These are phyloP conservation scores for Podospora fimiseda DNA, from an alignment of 495 filamentous ascomycete species.

Conservation along the genomic window DNA sequence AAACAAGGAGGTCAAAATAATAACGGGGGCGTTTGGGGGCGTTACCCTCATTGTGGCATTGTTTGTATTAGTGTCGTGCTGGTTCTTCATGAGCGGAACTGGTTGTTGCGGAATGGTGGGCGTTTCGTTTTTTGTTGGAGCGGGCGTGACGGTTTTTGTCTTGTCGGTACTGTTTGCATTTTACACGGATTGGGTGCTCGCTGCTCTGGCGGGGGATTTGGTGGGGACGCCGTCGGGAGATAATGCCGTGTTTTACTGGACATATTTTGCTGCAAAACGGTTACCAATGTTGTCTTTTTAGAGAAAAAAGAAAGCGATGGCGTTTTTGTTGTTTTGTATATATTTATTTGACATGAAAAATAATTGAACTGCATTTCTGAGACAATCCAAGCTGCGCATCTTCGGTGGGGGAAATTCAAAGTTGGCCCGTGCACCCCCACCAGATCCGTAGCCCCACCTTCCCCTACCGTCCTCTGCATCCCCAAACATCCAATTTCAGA, in stretches of 20 bases:
- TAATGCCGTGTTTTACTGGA: conserved; percentile 28
- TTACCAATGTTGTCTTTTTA: conserved; percentile 26
- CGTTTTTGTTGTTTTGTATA: not conserved
- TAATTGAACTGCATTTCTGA: too few relatives aligned
- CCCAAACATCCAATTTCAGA: not conserved
- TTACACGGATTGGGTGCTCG: conserved; percentile 29
- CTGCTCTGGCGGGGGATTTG: conserved; percentile 21
- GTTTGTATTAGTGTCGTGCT: conserved; percentile 2
- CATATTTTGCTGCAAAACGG: conserved; percentile 29
- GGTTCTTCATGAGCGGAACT: not conserved
- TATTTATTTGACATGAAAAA: not conserved
- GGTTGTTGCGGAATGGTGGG: not conserved
- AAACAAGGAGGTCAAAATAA: conserved; percentile 11
- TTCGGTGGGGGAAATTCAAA: too few relatives aligned
- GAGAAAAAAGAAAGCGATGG: not conserved
- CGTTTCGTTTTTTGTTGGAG: not conserved
- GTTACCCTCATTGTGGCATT: conserved; percentile 10
- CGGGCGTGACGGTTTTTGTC: conserved; percentile 6
- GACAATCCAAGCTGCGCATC: not conserved
- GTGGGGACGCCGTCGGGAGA: conserved; percentile 21
- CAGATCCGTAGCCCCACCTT: too few relatives aligned
- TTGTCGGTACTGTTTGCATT: conserved; percentile 22
- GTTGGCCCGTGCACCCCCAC: too few relatives aligned
- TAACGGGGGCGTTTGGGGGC: conserved; percentile 19
- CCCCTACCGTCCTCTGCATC: not conserved